Base-by-base conservation (phyloP, 129 eudicot species). In the Chrysanthemum makinoi region DNA sequence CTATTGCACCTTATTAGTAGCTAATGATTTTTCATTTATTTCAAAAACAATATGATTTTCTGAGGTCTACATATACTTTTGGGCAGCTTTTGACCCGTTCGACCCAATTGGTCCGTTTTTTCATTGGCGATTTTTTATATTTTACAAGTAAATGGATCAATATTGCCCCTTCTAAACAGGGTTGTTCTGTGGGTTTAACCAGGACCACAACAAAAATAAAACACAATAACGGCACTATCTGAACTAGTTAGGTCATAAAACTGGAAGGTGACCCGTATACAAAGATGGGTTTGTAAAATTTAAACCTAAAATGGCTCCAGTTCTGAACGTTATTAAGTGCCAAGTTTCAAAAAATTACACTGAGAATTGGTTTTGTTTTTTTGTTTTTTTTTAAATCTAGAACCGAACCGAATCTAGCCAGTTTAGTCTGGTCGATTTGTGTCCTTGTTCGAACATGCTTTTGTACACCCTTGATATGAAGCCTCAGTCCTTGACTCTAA, bases 401-500 rank as follows among this genome's bases (percentile, higher is more conserved):
- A 61, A 61, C 46, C 66, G 33, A 61, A 13, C 46, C 2, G 0
- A 20, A 11, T 22, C 22, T 58, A 10, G 28, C 46, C 17, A 17
- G 46, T 13, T 14, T 6, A 2, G 20, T 12, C 10, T 18, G 7
- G 20, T 20, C 35, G 1, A 10, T 2, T 17, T 10, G 2, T 62
- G 15, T 62, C 7, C 11, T 51, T 0, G 22, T 20, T 60, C 3
- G 35, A 14, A 33, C 15, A 0, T 44, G 54, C 51, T 13, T 64
- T 53, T 64, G 28, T 11, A 52, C 47, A 53, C 26, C 65, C 24
- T 6, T 15, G 2, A 33, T 16, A 30, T 39, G 22, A 22, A 24
- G 28, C 61, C 20, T 70, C 44, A 55, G 35, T 60, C 54, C 20
- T 16, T 20, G 9, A 52, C 50, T 58, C 57, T 72, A 57, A 13